phyloP scores from a whole-genome alignment of 2,329 filamentous ascomycete genomes.

The Claviceps pazoutovae region DNA sequence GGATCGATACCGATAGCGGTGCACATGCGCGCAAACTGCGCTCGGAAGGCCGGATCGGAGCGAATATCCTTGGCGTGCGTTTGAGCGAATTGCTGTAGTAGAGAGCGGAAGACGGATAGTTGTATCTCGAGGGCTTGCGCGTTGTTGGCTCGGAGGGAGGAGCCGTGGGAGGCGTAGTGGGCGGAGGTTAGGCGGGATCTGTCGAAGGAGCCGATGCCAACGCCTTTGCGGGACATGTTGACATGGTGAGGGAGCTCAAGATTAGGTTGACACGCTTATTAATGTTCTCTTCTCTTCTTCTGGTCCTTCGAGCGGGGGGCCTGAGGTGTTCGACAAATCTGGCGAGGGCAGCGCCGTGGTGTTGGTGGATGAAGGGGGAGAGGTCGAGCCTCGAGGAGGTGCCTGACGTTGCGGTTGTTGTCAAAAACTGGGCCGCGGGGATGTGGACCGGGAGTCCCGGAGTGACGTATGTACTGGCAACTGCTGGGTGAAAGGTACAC shows the following conservation, averaged over 20 bases:
- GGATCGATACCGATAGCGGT: conserved; percentile 93
- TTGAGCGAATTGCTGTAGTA: conserved; percentile 87
- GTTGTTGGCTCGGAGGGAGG: conserved; percentile 70
- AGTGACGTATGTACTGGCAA: no score
- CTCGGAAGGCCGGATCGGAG: conserved; percentile 85
- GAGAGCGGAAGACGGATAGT: conserved; percentile 86
- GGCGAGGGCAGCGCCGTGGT: no score
- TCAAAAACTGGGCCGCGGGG: no score
- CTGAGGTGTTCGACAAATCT: no score
- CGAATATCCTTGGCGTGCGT: conserved; percentile 94
- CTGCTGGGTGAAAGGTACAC: no score
- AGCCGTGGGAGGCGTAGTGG: conserved; percentile 84
- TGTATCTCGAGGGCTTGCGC: conserved; percentile 80
- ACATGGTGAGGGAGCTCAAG: no score
- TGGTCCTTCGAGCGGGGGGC: no score
- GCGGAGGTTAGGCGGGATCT: conserved; percentile 72
- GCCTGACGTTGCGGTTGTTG: no score
- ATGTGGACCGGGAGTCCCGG: no score
- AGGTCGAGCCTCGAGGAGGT: no score
- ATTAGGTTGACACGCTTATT: not conserved
- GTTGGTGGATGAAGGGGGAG: no score
- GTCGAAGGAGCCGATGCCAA: conserved; percentile 83
- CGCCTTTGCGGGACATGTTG: conserved; percentile 60
- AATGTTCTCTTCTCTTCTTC: not conserved
- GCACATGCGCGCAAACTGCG: conserved; percentile 98